Conservation (phyloP, 768 basidiomycete genomes). For the Boletus barrowsii region DNA sequence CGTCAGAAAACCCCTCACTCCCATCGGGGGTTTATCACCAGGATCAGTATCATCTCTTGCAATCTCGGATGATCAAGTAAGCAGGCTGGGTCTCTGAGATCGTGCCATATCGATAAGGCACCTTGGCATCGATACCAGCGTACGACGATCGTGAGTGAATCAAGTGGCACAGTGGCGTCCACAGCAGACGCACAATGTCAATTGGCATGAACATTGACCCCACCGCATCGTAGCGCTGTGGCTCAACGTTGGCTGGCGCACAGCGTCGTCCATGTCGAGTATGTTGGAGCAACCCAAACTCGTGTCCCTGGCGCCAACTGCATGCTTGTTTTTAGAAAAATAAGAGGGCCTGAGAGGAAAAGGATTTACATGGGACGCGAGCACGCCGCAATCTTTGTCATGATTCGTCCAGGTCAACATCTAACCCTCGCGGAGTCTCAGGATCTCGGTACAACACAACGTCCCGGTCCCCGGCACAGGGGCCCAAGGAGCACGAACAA, state of each 20-base stretch:
- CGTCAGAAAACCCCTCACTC: neutral
- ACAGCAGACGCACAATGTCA: too few species aligned
- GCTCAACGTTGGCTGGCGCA: too few species aligned
- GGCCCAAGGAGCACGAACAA: neutral
- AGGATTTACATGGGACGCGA: neutral
- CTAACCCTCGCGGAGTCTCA: neutral
- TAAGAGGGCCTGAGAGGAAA: neutral
- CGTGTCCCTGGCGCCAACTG: too few species aligned
- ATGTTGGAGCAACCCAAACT: too few species aligned
- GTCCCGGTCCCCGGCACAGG: neutral
- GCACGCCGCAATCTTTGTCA: neutral
- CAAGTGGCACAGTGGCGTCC: neutral
- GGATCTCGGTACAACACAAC: neutral
- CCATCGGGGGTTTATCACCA: slow-evolving; percentile 6
- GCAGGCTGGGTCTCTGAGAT: neutral
- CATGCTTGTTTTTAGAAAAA: too few species aligned
- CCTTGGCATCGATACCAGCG: neutral
- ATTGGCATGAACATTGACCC: too few species aligned
- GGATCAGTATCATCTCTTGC: neutral
- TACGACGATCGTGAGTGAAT: too few species aligned
- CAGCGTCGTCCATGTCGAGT: neutral
- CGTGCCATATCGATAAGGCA: slow-evolving; percentile 8
- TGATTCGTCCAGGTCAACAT: too few species aligned
- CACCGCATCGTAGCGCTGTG: too few species aligned
- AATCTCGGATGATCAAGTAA: slow-evolving; percentile 10